Evolutionary conservation across 2,329 filamentous ascomycete genomes (phyloP), one percentile per base, ranked within the genome.

Genomic region (Curvularia spicifera): DNA sequence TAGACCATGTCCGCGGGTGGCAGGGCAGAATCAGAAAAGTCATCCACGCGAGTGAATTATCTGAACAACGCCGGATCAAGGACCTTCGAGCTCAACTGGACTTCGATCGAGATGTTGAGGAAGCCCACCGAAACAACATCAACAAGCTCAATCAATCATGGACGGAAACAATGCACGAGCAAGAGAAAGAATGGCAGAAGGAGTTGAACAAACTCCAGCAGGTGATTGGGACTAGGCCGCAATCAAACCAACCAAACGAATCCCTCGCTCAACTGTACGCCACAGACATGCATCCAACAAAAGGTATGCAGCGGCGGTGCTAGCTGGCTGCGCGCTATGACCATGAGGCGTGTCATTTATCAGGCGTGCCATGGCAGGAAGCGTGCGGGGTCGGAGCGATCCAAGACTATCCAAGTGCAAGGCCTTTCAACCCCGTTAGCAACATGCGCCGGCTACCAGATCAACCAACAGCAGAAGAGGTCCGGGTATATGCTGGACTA

Each of bases 201-300:
- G 31, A 39, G 45, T 37, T 51, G 54, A 42, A 39, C 20, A 22
- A 53, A 26, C 53, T 43, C 28, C 49, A 51, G 37, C 48, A 50
- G 20, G 13, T 39, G 28, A 47, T 47, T 9, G 24, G 24, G 15
- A 33, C 24, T 28, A 33, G 15, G 18, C 33, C 35, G 20, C 44
- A 37, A 29, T 22, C 22, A 43, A 24, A 29, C 37, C 28, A 54
- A 45, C 28, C 29, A 31, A 31, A 12, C 29, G 29, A 31, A 31
- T 31, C 28, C 40, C 31, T 29, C 18, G n/a, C 28, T 24, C 31
- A 20, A 20, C 5, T 20, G 10, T 26, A 47, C 13, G 44, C 9
- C 42, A 37, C 26, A 26, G 5, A 15, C 48, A 40, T 40, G 51
- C 15, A 12, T 20, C 15, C 33, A 51, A 18, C 26, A 40, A n/a